Base-by-base conservation (phyloP, 371 early-diverging fungal species). In the Phascolomyces articulosus region DNA sequence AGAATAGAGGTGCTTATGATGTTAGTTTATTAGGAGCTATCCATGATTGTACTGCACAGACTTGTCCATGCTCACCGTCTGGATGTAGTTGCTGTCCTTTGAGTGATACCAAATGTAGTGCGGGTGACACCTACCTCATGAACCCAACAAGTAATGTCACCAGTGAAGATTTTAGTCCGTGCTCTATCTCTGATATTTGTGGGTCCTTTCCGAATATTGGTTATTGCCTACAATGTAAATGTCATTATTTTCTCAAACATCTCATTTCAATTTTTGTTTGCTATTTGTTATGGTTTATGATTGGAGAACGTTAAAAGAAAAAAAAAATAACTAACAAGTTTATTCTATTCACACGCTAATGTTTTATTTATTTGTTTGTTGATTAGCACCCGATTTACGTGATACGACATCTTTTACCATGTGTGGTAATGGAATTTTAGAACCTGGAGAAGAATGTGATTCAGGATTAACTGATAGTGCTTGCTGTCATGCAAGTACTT, bases 341-440 rank as follows among this genome's bases (percentile, higher is more conserved):
- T n/a, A n/a, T n/a, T n/a, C n/a, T n/a, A n/a, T n/a, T n/a, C n/a
- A 34, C 34, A 34, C 34, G 9, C 11, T 34, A 34, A 3, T 49
- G 1, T 48, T 53, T 40, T 26, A 26, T 18, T 61, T 56, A 18
- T 54, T 38, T 11, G 26, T 44, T 27, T 56, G 15, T 29, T 15
- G 28, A 4, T 18, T 63, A 78, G 79, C 71, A 2, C 77, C 80
- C 24, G 75, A 74, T 41, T n/a, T 70, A 16, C 66, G 70, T 20
- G 67, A 69, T 9, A 71, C 67, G 23, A 70, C 70, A 29, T 67
- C 78, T 16, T 75, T 75, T 60, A 66, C 90, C 31, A 89, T 96
- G 71, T 98, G 98, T 72, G 98, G 98, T 29, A 97, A 98, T 77
- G 97, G 98, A 7, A 89, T 98, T 55, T 80, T 88, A 60, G 98